A percentile compares a stretch with the other conserved stretches of the same genome.
phyloP scores from a whole-genome alignment of 129 eudicot genomes.

The Oenanthe sinensis region DNA sequence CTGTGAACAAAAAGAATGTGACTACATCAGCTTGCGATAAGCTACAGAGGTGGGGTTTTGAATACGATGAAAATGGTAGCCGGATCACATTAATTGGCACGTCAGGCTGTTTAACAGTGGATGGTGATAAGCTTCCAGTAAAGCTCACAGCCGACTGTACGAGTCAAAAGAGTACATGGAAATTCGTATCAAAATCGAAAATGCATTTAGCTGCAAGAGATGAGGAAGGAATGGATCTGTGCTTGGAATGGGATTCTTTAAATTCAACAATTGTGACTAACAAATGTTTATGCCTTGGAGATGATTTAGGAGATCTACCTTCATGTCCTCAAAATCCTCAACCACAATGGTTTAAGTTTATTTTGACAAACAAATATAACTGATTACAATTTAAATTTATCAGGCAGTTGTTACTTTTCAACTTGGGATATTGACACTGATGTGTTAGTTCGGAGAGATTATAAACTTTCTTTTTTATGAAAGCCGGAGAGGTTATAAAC shows the following conservation, averaged over 20 bases:
- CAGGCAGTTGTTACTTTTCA: neutral
- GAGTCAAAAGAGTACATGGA: conserved; percentile 34
- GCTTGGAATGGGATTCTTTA: conserved; percentile 48
- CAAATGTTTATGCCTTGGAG: conserved; percentile 50
- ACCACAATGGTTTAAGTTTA: conserved; percentile 24
- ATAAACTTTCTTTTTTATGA: too few relatives aligned
- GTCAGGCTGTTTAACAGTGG: conserved; percentile 20
- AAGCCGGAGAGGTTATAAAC: too few relatives aligned
- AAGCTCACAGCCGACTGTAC: conserved; percentile 25
- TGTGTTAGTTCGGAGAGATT: neutral
- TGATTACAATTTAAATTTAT: neutral
- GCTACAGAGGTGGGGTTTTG: conserved; percentile 25
- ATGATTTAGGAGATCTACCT: conserved; percentile 29
- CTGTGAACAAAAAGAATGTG: conserved; percentile 9
- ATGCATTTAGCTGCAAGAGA: conserved; percentile 44
- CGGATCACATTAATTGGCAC: conserved; percentile 24
- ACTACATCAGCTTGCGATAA: conserved; percentile 21
- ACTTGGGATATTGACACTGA: neutral
- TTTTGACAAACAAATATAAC: neutral
- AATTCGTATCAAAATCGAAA: conserved; percentile 33
- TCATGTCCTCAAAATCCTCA: conserved; percentile 46
- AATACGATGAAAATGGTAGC: conserved; percentile 24
- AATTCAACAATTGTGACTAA: conserved; percentile 31
- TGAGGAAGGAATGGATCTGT: conserved; percentile 30
- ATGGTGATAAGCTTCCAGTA: conserved; percentile 19